These are phyloP conservation scores for Oryza rufipogon DNA, from an alignment of 176 grass and related monocot species.

Conservation along the genomic window DNA sequence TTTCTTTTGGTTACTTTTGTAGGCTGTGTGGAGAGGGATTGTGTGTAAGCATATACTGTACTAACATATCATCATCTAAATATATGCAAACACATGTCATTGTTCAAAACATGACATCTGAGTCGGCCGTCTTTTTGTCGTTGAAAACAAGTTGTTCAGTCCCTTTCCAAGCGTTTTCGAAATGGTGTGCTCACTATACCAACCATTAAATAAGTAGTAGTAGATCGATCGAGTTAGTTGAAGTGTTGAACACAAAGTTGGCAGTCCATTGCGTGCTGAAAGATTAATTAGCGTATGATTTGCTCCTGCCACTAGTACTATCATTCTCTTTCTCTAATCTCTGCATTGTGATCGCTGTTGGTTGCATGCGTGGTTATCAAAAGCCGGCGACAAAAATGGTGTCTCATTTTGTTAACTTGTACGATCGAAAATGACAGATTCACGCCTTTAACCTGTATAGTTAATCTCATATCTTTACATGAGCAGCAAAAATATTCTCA, in stretches of 20 bases:
- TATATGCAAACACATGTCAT: constrained; percentile 28
- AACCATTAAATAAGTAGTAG: constrained; percentile 23
- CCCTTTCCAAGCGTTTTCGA: constrained; percentile 25
- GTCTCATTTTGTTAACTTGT: constrained; percentile 37
- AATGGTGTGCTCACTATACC: constrained; percentile 40
- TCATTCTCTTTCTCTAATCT: constrained; percentile 24
- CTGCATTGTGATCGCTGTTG: constrained; percentile 2
- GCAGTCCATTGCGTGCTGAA: constrained; percentile 6
- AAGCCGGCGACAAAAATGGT: constrained; percentile 23
- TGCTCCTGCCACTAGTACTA: constrained; percentile 18
- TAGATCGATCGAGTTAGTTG: not conserved
- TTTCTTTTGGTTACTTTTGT: constrained; percentile 42
- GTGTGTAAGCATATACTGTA: not conserved
- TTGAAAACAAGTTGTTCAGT: not conserved
- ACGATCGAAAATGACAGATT: constrained; percentile 33
- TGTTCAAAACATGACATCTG: constrained; percentile 44
- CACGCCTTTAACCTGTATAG: not conserved
- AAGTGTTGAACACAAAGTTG: constrained; percentile 1
- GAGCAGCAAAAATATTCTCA: not conserved
- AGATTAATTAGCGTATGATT: constrained; percentile 35
- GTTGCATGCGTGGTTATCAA: constrained; percentile 35
- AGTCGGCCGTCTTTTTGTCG: constrained; percentile 26
- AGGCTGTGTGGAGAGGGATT: not conserved
- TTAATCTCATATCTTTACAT: not conserved
- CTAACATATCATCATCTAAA: not conserved